Evolutionary conservation across 768 basidiomycete genomes (phyloP).

Genomic region (Naganishia kalamii): DNA sequence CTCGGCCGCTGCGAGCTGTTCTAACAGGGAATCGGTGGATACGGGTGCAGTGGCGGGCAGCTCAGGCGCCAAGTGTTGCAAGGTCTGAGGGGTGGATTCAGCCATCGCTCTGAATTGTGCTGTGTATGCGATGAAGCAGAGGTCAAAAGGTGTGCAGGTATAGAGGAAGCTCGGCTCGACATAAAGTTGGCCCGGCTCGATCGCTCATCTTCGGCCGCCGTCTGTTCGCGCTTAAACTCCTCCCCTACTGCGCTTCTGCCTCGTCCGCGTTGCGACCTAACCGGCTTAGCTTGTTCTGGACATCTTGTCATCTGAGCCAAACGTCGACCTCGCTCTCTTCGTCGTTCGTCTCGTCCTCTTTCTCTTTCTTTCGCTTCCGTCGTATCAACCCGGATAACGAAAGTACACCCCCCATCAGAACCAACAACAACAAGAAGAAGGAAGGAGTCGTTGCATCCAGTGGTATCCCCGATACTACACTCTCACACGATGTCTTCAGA

Average conservation of each 20-base stretch:
- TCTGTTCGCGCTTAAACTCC: neutral
- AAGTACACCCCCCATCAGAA: no score
- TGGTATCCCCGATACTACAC: neutral
- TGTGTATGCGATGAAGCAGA: no score
- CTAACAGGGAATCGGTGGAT: no score
- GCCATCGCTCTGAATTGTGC: no score
- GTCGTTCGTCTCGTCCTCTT: neutral
- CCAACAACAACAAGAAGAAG: no score
- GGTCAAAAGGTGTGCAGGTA: no score
- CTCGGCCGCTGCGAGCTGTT: neutral
- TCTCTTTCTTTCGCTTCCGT: neutral
- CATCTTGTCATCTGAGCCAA: conserved; percentile 7
- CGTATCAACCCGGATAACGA: neutral
- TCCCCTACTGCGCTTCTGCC: neutral
- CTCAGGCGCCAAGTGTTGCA: no score
- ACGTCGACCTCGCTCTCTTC: neutral
- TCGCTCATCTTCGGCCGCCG: neutral
- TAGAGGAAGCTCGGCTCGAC: no score
- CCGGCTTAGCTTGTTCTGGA: neutral
- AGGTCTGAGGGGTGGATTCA: no score
- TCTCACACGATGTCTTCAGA: conserved; percentile 21
- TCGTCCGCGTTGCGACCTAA: neutral
- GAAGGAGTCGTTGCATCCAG: no score
- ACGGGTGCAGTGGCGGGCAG: no score
- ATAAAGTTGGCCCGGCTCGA: no score